These are phyloP conservation scores for Aristolochia californica DNA, from an alignment of 164 flowering plant genomes.

Conservation along the genomic window DNA sequence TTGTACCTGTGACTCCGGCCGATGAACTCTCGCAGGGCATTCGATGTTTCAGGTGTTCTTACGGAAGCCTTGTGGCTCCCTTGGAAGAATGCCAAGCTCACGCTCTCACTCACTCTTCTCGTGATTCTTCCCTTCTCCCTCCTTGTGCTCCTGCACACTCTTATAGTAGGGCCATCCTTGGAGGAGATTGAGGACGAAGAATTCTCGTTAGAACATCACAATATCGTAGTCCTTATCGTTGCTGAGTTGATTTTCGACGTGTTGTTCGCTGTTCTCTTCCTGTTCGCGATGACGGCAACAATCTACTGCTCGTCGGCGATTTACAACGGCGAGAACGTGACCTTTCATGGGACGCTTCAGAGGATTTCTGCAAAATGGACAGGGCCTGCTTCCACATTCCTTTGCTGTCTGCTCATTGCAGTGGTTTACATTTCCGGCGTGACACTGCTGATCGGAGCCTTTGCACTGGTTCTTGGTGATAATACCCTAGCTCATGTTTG, in stretches of 20 bases:
- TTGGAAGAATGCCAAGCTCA: constrained; percentile 2
- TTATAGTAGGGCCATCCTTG: background rate
- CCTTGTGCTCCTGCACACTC: background rate
- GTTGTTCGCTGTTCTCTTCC: constrained; percentile 3
- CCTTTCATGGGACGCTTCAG: constrained; percentile 4
- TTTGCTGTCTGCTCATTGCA: too few species aligned
- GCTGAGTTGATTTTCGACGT: constrained; percentile 6
- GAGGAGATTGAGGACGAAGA: background rate
- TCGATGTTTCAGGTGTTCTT: constrained; percentile 6
- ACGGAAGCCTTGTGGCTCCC: constrained; percentile 9
- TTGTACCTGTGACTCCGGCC: background rate
- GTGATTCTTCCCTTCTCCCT: constrained; percentile 1
- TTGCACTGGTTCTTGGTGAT: too few species aligned
- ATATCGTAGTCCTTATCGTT: background rate
- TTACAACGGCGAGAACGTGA: constrained; percentile 1
- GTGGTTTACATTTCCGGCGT: too few species aligned
- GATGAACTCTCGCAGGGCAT: background rate
- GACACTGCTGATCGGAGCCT: too few species aligned
- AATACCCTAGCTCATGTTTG: too few species aligned
- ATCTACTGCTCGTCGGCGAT: constrained; percentile 1
- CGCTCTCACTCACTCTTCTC: constrained; percentile 2
- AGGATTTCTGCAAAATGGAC: constrained; percentile 12
- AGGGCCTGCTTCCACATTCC: constrained; percentile 1
- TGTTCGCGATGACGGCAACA: constrained; percentile 6
- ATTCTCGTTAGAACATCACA: background rate